Evolutionary conservation across 495 filamentous ascomycete species (phyloP).

Genomic region (Podospora fimiseda): DNA sequence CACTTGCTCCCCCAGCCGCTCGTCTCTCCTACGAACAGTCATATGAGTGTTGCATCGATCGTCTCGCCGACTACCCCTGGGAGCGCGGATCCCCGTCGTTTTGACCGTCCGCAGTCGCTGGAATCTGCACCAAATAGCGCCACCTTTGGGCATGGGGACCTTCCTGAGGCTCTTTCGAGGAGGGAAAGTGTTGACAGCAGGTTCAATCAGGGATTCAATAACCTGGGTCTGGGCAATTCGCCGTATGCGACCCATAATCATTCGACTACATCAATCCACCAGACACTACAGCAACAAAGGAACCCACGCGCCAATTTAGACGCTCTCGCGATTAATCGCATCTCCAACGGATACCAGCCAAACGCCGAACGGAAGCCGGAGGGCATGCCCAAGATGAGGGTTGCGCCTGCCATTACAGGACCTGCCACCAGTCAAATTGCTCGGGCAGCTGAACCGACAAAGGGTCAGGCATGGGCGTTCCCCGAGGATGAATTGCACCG

Average conservation of each 20-base stretch:
- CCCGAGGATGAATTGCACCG: constrained; percentile 63
- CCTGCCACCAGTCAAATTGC: constrained; percentile 73
- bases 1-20: constrained; percentile 39
- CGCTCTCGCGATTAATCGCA: constrained; percentile 42
- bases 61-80: constrained; percentile 46
- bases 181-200: constrained; percentile 75
- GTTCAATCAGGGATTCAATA: constrained; percentile 63
- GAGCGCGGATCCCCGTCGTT: constrained; percentile 30
- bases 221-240: constrained; percentile 58
- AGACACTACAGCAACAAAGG: constrained; percentile 44
- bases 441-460: constrained; percentile 72
- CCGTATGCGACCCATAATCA: constrained; percentile 73
- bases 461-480: constrained; percentile 77
- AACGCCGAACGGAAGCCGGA: constrained; percentile 49
- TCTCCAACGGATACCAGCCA: constrained; percentile 58
- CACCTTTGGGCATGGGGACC: constrained; percentile 20
- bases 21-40: constrained; percentile 39
- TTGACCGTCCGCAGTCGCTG: constrained; percentile 40
- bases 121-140: constrained; percentile 35
- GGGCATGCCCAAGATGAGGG: constrained; percentile 46
- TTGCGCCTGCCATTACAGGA: constrained; percentile 69
- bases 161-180: constrained; percentile 45
- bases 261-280: constrained; percentile 66
- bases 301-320: constrained; percentile 42
- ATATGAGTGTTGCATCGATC: constrained; percentile 53